Base-by-base conservation (phyloP, 768 basidiomycete species). In the Boletus subparvulus region DNA sequence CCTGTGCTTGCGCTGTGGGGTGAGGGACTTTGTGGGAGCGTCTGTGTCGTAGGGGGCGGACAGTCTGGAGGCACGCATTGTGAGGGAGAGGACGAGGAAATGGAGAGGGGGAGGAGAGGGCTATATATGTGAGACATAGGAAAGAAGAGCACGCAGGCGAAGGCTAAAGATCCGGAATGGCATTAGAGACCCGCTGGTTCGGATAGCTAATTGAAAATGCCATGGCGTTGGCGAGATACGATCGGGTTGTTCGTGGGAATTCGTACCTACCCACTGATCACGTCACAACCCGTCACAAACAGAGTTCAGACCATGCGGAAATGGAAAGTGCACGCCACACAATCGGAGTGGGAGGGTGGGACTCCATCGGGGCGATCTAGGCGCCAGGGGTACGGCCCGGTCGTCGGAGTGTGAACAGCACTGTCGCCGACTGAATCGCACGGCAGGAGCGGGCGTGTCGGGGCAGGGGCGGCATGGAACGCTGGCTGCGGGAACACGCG, bases 1-100 rank as follows among this genome's bases (percentile, higher is more conserved):
- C 65, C 87, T 80, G 73, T 92, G 90, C 62, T 91, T 91, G 54
- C 90, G 80, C 69, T 87, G 86, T 19, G 90, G 89, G 1, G 88
- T 92, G 58, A 71, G 71, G 40, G 65, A 67, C 47, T 65, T 72
- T 10, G 17, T 4, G 6, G 60, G 36, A 0, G 46, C 1, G 21
- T 71, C 70, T 0, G 59, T 9, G 47, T 71, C 70, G 55, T 65
- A 63, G 4, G 59, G 30, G 13, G 56, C 21, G 28, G 69, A 48
- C 5, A 63, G 33, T 56, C 69, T 59, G 16, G 62, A 50, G 26
- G 71, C 57, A 52, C 67, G 67, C 71, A 72, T 64, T 45, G 48
- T 50, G 62, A 52, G 26, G 59, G 59, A 52, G 52, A 32, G 50
- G 35, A 41, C 50, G 26, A n/a, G 43, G 52, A 49, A 21, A 47